Conservation (phyloP, 257 asterid species). For the Gentiana macrophylla region DNA sequence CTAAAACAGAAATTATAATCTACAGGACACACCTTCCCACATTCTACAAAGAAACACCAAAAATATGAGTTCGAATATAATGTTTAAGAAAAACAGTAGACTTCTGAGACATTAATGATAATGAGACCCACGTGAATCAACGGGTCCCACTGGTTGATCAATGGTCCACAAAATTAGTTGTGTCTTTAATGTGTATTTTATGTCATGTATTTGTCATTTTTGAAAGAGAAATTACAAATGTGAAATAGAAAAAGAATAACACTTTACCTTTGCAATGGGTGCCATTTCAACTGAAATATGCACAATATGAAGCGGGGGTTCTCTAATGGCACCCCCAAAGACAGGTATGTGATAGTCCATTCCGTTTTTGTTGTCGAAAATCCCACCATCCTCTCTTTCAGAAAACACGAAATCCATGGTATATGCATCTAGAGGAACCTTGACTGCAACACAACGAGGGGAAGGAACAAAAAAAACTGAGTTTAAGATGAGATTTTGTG, state of each 20-base stretch:
- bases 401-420: conserved; percentile 96
- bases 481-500: not conserved
- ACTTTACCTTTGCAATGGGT: conserved; percentile 88
- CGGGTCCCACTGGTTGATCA: no score
- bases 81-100: no score
- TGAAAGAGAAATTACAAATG: no score
- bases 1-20: no score
- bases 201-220: no score
- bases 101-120: no score
- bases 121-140: no score
- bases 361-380: conserved; percentile 78
- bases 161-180: no score
- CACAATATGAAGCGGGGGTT: conserved; percentile 91
- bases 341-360: conserved; percentile 97
- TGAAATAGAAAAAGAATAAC: not conserved
- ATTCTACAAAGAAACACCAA: no score
- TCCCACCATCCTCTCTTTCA: conserved; percentile 80
- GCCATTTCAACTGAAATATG: conserved; percentile 99
- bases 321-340: conserved; percentile 65
- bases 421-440: conserved; percentile 92
- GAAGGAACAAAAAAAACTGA: conserved; percentile 6
- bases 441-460: conserved; percentile 37
- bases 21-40: no score
- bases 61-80: no score
- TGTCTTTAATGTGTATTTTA: no score